Conservation (phyloP, 805 yeast genomes). For the Cyberlindnera subsufficiens region DNA sequence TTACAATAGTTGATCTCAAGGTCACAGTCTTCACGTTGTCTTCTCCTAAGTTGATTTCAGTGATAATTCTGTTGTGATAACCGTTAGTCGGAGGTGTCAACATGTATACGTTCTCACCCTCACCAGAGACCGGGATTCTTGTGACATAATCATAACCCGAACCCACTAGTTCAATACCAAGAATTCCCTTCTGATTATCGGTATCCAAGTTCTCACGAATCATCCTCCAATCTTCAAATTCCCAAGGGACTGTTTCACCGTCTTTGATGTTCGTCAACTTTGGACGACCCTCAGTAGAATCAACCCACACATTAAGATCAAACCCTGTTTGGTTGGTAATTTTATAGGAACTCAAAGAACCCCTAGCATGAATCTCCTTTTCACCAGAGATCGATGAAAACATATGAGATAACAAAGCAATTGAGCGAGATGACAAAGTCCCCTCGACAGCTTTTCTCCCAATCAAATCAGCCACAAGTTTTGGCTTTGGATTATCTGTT, state of each 20-base stretch:
- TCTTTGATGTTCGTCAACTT: constrained; percentile 34
- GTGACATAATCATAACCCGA: constrained; percentile 49
- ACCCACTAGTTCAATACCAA: constrained; percentile 58
- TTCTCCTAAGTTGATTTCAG: constrained; percentile 62
- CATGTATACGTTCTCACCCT: constrained; percentile 75
- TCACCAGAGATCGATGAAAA: constrained; percentile 51
- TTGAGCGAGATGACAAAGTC: constrained; percentile 74
- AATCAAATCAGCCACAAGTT: constrained; percentile 59
- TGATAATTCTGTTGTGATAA: constrained; percentile 68
- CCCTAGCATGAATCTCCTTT: constrained; percentile 55
- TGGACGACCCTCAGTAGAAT: constrained; percentile 26
- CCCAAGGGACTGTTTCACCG: constrained; percentile 65
- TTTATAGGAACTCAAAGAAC: constrained; percentile 75
- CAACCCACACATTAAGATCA: constrained; percentile 80
- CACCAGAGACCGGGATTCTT: constrained; percentile 64
- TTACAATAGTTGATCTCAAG: constrained; percentile 68
- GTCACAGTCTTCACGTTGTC: constrained; percentile 76
- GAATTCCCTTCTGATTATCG: constrained; percentile 50
- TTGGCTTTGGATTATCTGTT: constrained; percentile 36
- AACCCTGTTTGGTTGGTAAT: constrained; percentile 83
- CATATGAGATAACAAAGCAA: constrained; percentile 71
- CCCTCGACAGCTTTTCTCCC: constrained; percentile 75
- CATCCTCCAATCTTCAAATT: constrained; percentile 90
- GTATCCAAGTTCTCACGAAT: constrained; percentile 75
- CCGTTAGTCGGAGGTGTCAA: constrained; percentile 55